Evolutionary conservation across 2,329 filamentous ascomycete genomes (phyloP), one percentile per base, ranked within the genome.

Genomic region (Teratosphaeria gauchensis): DNA sequence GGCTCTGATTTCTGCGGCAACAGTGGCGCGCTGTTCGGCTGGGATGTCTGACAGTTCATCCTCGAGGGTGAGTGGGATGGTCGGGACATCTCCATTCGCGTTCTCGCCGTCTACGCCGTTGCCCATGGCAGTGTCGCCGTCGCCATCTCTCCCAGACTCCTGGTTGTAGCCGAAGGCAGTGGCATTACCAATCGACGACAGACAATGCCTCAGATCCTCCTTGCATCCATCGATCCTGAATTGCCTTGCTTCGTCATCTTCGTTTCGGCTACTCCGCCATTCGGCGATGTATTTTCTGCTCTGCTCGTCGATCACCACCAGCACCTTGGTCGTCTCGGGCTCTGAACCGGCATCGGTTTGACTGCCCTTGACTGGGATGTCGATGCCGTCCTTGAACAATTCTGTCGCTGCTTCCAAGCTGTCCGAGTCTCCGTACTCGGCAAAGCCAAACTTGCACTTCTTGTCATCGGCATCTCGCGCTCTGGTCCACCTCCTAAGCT

Each of bases 21-120:
- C 94, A 0, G 90, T 92, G 71, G 95, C 94, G 28, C 94, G 86
- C 90, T 96, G 95, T 71, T 97, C 94, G 0, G 90, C 87, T 0
- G 94, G 94, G 54, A 99, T 96, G 68, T 99, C 94, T 21, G 92
- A 87, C 52, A 99, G 80, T 69, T 99, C 94, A 69, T 99, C 95
- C 63, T 99, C 94, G 11, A 72, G 67, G 0, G 87, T 85, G 33
- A 96, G 81, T 3, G 91, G 87, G 60, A 97, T 95, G 59, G 92
- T 96, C 63, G 95, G 87, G 46, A 96, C 87, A 73, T 96, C 91
- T 48, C 76, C 75, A 21, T 85, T 87, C 58, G 87, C 83, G 3
- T 76, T 78, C 62, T 91, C 88, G 14, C 55, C 59, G 74, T 75
- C 6, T 76, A 77, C 8, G 67, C 72, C 66, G 33, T 65, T 60